These are phyloP conservation scores for Pyropia yezoensis DNA, from an alignment of 23 red algal species.

Conservation along the genomic window DNA sequence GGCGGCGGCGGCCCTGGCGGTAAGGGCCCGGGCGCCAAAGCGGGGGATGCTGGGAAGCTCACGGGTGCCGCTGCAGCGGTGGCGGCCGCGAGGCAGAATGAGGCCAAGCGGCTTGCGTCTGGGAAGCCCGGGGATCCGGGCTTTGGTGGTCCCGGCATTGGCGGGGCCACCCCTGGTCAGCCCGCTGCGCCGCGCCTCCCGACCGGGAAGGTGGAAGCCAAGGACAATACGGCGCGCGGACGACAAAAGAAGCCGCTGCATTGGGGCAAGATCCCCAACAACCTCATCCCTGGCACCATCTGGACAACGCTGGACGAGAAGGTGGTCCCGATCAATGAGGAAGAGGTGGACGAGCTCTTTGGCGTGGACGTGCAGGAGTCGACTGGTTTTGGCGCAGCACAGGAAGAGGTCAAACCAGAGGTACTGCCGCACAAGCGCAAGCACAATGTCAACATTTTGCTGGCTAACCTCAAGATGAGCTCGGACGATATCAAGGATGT, in stretches of 20 bases:
- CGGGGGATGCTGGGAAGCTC: conserved; percentile 1
- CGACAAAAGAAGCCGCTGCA: conserved; percentile 86
- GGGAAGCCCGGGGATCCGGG: conserved; percentile 5
- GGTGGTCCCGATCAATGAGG: conserved; percentile 35
- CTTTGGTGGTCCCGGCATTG: conserved; percentile 8
- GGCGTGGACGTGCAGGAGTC: conserved; percentile 51
- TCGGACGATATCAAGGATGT: conserved; percentile 82
- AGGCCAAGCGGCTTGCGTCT: conserved; percentile 10
- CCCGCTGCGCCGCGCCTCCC: conserved; percentile 50
- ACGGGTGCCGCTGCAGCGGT: conserved; percentile 44
- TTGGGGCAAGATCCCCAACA: conserved; percentile 89
- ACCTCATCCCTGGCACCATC: conserved; percentile 57
- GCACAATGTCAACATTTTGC: conserved; percentile 89
- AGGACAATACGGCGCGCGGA: conserved; percentile 69
- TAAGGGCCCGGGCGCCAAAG: conserved; percentile 3
- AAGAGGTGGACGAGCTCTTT: conserved; percentile 87
- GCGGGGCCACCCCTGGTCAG: conserved; percentile 15
- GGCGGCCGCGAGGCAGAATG: conserved; percentile 44
- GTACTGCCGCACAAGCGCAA: conserved; percentile 87
- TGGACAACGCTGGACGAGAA: conserved; percentile 69
- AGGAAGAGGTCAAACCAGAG: conserved; percentile 65
- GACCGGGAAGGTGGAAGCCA: conserved; percentile 39
- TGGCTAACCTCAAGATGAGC: conserved; percentile 82
- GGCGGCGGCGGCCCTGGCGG: conserved; percentile 9
- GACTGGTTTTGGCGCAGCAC: conserved; percentile 25